Percentiles rank a stretch among this genome's conserved stretches.
These are phyloP conservation scores for Nemania diffusa DNA, from an alignment of 2,329 filamentous ascomycete species.

Conservation along the genomic window DNA sequence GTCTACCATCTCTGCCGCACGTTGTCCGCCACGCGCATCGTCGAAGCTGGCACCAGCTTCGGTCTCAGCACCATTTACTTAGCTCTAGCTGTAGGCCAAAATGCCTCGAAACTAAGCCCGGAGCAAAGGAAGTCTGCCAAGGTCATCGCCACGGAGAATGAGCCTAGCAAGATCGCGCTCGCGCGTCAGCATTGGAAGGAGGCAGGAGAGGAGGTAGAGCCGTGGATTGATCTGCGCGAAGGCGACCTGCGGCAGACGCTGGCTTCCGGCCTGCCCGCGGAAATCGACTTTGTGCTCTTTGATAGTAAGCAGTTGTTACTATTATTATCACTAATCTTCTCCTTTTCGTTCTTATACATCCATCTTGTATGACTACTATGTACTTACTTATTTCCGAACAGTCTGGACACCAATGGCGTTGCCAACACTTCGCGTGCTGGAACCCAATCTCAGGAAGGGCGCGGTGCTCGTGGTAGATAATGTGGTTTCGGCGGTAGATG, in stretches of 20 bases:
- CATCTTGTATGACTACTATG: not conserved
- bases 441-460: slow-evolving; percentile 57
- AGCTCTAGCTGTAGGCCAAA: slow-evolving; percentile 55
- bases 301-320: slow-evolving; percentile 66
- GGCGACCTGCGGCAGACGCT: slow-evolving; percentile 68
- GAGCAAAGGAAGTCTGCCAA: slow-evolving; percentile 45
- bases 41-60: slow-evolving; percentile 32
- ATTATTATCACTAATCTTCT: no score
- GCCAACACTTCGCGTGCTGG: slow-evolving; percentile 60
- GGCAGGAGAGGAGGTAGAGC: slow-evolving; percentile 60
- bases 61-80: slow-evolving; percentile 34
- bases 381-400: slow-evolving; percentile 42
- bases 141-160: slow-evolving; percentile 71
- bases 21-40: slow-evolving; percentile 48
- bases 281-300: slow-evolving; percentile 67
- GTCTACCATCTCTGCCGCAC: slow-evolving; percentile 27
- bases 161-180: slow-evolving; percentile 60
- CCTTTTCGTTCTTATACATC: not conserved
- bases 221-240: slow-evolving; percentile 65
- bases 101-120: slow-evolving; percentile 44
- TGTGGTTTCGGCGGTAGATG: slow-evolving; percentile 50
- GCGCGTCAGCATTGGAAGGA: slow-evolving; percentile 65
- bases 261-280: slow-evolving; percentile 57
- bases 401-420: slow-evolving; percentile 67
- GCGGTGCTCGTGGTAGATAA: slow-evolving; percentile 64